Evolutionary conservation across 768 basidiomycete species (phyloP).

Genomic region (Pleurotus giganteus): DNA sequence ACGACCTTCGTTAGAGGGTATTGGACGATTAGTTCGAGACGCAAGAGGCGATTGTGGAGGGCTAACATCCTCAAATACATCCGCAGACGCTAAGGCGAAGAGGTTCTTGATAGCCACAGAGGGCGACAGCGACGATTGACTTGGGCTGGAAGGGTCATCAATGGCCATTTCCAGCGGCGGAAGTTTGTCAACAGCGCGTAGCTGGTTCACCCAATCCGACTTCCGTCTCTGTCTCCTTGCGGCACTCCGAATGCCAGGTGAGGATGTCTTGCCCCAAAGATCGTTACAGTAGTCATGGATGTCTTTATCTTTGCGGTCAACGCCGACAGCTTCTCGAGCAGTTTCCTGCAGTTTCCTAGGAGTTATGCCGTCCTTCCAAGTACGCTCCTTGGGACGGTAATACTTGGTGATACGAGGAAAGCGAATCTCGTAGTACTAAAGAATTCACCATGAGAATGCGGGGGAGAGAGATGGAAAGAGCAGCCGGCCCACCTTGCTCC

Average conservation of each 20-base stretch:
- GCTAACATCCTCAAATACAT: not conserved
- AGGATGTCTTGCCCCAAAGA: conserved; percentile 35
- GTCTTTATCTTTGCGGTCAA: conserved; percentile 48
- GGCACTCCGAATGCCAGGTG: conserved; percentile 35
- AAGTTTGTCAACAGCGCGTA: conserved; percentile 23
- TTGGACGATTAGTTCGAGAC: not conserved
- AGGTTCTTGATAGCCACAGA: not conserved
- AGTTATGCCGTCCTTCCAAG: conserved; percentile 56
- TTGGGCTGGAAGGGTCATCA: conserved; percentile 11
- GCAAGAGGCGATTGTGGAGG: not conserved
- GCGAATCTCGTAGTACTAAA: conserved; percentile 78
- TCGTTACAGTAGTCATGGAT: conserved; percentile 40
- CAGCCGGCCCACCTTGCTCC: conserved; percentile 45
- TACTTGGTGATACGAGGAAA: conserved; percentile 80
- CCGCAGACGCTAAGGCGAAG: not conserved
- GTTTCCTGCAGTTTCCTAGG: conserved; percentile 51
- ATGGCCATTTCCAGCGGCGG: not conserved
- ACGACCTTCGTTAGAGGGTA: not conserved
- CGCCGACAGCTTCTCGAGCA: conserved; percentile 53
- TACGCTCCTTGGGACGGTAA: conserved; percentile 56
- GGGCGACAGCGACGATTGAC: not conserved
- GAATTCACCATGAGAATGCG: not conserved
- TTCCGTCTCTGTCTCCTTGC: conserved; percentile 36
- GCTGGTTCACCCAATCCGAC: conserved; percentile 41
- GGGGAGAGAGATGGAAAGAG: not conserved